phyloP scores from a whole-genome alignment of 2,329 filamentous ascomycete species.

The Colletotrichum sp. region DNA sequence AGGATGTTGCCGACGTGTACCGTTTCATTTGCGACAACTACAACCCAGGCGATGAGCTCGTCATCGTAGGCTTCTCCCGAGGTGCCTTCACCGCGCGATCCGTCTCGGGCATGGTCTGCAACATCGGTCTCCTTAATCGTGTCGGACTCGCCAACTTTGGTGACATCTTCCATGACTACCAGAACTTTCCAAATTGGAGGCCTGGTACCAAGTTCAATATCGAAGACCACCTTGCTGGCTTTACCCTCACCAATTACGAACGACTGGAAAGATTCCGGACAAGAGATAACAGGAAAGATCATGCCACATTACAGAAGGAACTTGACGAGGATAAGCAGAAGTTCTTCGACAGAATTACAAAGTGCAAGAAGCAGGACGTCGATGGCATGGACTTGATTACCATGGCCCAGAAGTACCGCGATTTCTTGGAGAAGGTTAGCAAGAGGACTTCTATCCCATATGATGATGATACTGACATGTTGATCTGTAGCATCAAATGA shows the following conservation, averaged over 20 bases:
- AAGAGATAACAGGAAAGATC: not conserved
- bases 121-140: conserved; percentile 18
- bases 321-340: not conserved
- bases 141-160: conserved; percentile 15
- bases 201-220: not conserved
- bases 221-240: conserved; percentile 4
- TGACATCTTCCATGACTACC: conserved; percentile 21
- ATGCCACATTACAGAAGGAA: not conserved
- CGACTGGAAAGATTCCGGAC: not conserved
- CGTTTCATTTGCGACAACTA: conserved; percentile 41
- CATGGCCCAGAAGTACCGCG: not conserved
- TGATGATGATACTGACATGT: not conserved
- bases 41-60: conserved; percentile 34
- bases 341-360: not conserved
- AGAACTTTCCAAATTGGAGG: conserved; percentile 15
- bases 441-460: not conserved
- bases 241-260: not conserved
- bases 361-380: not conserved
- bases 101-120: conserved; percentile 29
- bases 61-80: conserved; percentile 39
- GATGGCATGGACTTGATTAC: not conserved
- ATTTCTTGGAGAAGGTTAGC: not conserved
- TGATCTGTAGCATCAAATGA: conserved; percentile 6
- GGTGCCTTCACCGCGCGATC: conserved; percentile 42
- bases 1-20: conserved; percentile 39